Conservation (phyloP, 31 red algal genomes). For the Odonthalia washingtoniensis region DNA sequence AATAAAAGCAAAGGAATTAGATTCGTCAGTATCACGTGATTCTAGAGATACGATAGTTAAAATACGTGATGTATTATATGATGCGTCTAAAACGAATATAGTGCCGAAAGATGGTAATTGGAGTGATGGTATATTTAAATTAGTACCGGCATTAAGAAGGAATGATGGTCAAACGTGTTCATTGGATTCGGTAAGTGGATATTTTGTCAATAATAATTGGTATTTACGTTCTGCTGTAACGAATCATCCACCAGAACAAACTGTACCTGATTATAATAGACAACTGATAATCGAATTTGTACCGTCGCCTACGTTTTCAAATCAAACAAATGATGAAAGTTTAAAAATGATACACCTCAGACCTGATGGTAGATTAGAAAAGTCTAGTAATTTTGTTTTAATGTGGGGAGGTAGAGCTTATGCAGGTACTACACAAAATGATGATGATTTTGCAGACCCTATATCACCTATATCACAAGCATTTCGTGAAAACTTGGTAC, state of each 20-base stretch:
- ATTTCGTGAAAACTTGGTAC: conserved; percentile 20
- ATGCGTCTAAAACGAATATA: not conserved
- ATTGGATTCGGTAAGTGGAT: conserved; percentile 19
- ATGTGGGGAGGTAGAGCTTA: conserved; percentile 41
- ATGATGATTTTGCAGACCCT: conserved; percentile 16
- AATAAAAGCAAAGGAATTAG: not conserved
- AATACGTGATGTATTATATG: not conserved
- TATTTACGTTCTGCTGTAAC: conserved; percentile 30
- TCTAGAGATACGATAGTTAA: not conserved
- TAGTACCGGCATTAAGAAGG: not conserved
- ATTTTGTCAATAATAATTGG: not conserved
- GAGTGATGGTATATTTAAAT: not conserved
- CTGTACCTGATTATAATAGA: conserved; percentile 38
- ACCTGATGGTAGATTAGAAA: not conserved
- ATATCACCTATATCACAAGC: conserved; percentile 18
- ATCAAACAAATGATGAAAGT: no score
- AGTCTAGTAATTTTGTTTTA: conserved; percentile 33
- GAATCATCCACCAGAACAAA: conserved; percentile 31
- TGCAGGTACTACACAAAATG: conserved; percentile 17
- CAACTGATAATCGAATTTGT: conserved; percentile 41
- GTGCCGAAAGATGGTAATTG: not conserved
- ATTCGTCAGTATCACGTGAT: not conserved
- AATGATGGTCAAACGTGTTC: conserved; percentile 18
- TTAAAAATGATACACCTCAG: conserved; percentile 25
- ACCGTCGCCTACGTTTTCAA: not conserved